Percentiles rank a stretch among this genome's conserved stretches.
These are phyloP conservation scores for Maudiozyma humilis DNA, from an alignment of 1,139 yeast genomes.

Conservation along the genomic window DNA sequence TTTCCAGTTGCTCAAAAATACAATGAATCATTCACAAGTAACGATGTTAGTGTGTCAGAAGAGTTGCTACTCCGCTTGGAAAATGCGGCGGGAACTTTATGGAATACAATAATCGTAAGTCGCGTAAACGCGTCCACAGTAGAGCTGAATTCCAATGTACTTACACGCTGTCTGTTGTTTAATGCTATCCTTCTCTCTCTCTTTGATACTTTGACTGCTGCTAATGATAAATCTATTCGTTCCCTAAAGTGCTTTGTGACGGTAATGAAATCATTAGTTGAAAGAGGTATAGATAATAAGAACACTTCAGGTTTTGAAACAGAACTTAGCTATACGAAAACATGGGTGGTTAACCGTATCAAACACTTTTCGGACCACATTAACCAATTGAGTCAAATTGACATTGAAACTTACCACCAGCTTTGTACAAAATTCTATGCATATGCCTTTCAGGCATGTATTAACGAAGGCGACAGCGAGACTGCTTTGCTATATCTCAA, in stretches of 20 bases:
- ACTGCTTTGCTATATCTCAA: slow-evolving; percentile 17
- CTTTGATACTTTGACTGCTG: slow-evolving; percentile 13
- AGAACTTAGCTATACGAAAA: slow-evolving; percentile 8
- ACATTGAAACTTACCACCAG: slow-evolving; percentile 10
- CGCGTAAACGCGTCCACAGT: slow-evolving; percentile 9
- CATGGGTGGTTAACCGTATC: slow-evolving; percentile 12
- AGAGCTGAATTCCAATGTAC: background rate
- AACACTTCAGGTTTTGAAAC: background rate
- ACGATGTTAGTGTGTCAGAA: slow-evolving; percentile 12
- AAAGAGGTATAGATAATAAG: background rate
- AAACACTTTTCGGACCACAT: slow-evolving; percentile 7
- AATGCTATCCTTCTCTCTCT: slow-evolving; percentile 18
- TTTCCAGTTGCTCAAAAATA: slow-evolving; percentile 21
- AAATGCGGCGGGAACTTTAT: slow-evolving; percentile 19
- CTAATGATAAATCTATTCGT: slow-evolving; percentile 10
- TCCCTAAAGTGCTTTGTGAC: slow-evolving; percentile 17
- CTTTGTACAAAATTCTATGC: slow-evolving; percentile 17
- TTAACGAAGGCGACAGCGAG: slow-evolving; percentile 17
- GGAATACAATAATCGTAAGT: slow-evolving; percentile 21
- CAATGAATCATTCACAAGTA: slow-evolving; percentile 17
- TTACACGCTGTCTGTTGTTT: slow-evolving; percentile 15
- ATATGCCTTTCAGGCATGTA: slow-evolving; percentile 14
- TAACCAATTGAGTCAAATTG: background rate
- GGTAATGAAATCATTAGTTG: slow-evolving; percentile 12
- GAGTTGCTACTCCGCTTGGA: slow-evolving; percentile 16